Evolutionary conservation across 768 basidiomycete genomes (phyloP).

Genomic region (Leucosporidium scottii): DNA sequence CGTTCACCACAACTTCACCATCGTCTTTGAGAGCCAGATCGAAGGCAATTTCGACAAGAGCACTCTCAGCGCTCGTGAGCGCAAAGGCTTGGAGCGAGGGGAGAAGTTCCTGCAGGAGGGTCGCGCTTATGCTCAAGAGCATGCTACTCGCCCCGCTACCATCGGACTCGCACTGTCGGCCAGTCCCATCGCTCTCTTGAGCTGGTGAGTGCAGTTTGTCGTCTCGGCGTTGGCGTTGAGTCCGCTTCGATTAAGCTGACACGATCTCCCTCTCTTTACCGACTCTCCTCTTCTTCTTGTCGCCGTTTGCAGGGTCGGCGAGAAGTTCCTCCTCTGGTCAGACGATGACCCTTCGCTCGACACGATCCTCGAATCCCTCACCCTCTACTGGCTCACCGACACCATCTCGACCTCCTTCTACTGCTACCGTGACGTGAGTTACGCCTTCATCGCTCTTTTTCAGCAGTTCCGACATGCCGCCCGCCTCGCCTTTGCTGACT

Average conservation of each 20-base stretch:
- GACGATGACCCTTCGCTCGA: constrained; percentile 28
- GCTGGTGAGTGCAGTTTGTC: not conserved
- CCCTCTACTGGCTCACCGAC: constrained; percentile 27
- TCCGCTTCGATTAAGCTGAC: too few relatives aligned
- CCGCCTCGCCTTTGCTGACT: not conserved
- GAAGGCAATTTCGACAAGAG: not conserved
- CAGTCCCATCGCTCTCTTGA: not conserved
- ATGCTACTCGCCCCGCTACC: constrained; percentile 13
- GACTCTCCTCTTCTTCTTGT: not conserved
- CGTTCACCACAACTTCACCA: constrained; percentile 26
- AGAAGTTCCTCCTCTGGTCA: constrained; percentile 36
- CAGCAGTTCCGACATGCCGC: too few relatives aligned
- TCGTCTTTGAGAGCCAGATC: not conserved
- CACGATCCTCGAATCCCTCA: constrained; percentile 15
- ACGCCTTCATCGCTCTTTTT: too few relatives aligned
- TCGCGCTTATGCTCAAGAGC: constrained; percentile 21
- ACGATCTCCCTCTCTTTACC: not conserved
- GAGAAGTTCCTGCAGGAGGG: constrained; percentile 23
- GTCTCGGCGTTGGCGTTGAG: too few relatives aligned
- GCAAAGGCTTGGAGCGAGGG: constrained; percentile 1
- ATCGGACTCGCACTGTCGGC: not conserved
- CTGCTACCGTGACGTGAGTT: constrained; percentile 19
- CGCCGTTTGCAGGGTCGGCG: constrained; percentile 11
- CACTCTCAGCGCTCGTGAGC: constrained; percentile 4
- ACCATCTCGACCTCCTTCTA: constrained; percentile 20